Evolutionary conservation across 495 filamentous ascomycete species (phyloP).

Genomic region (Neohortaea acidophila): DNA sequence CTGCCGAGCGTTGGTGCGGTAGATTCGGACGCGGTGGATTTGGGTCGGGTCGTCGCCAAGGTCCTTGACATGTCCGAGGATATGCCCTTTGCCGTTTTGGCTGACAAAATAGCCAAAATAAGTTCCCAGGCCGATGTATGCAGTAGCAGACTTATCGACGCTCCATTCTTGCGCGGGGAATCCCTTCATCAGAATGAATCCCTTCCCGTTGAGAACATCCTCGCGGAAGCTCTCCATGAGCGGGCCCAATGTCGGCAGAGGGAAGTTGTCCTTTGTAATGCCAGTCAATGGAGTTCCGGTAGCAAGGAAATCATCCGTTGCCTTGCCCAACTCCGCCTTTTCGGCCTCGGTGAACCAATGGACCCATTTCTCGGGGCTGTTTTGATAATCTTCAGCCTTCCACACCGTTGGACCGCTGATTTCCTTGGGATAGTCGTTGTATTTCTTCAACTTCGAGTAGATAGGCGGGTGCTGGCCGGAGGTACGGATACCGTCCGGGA

Average conservation of each 20-base stretch:
- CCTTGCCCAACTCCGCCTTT: constrained; percentile 48
- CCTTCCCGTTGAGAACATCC: constrained; percentile 67
- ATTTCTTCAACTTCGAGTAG: constrained; percentile 49
- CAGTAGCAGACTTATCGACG: constrained; percentile 60
- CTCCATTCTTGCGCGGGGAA: constrained; percentile 65
- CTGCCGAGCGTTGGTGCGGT: constrained; percentile 70
- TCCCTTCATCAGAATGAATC: constrained; percentile 73
- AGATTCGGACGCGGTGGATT: constrained; percentile 75
- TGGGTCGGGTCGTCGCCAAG: constrained; percentile 66
- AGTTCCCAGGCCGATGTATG: constrained; percentile 79
- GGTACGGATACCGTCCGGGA: constrained; percentile 38
- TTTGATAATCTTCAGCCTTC: constrained; percentile 53
- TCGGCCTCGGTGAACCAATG: constrained; percentile 53
- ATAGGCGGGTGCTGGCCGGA: constrained; percentile 68
- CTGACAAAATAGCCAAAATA: constrained; percentile 74
- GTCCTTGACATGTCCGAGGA: constrained; percentile 82
- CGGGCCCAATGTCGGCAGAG: constrained; percentile 43
- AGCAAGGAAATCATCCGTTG: constrained; percentile 55
- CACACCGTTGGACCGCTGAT: constrained; percentile 68
- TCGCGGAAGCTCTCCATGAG: constrained; percentile 44
- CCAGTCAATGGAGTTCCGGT: constrained; percentile 49
- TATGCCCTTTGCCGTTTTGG: constrained; percentile 73
- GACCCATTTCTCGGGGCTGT: constrained; percentile 59
- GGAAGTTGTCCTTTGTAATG: constrained; percentile 59
- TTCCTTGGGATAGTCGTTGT: constrained; percentile 54